Conservation (phyloP, 2,329 filamentous ascomycete genomes). For the Aspergillus sp. region DNA sequence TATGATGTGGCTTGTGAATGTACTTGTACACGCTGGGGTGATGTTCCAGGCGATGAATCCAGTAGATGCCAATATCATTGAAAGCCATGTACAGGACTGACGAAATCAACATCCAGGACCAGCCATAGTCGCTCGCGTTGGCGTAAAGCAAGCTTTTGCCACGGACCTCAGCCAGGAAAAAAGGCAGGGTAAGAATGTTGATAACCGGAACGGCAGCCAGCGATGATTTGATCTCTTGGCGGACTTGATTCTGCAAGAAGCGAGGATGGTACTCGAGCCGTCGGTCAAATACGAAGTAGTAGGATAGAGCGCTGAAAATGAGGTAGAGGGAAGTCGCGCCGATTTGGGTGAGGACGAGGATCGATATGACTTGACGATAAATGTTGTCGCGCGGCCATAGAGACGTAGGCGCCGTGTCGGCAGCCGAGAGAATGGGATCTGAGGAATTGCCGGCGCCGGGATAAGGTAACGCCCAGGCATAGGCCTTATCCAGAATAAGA, state of each 20-base stretch:
- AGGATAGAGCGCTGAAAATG: slow-evolving; percentile 71
- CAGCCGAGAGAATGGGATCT: too few species aligned
- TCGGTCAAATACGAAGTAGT: slow-evolving; percentile 85
- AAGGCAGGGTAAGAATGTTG: slow-evolving; percentile 68
- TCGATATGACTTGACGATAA: neutral
- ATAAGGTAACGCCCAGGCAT: slow-evolving; percentile 10
- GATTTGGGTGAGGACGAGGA: slow-evolving; percentile 48
- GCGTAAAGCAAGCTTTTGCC: slow-evolving; percentile 77
- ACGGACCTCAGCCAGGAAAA: slow-evolving; percentile 75
- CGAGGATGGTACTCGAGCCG: slow-evolving; percentile 78
- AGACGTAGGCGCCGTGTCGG: slow-evolving; percentile 2
- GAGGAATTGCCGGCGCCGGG: neutral
- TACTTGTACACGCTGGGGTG: slow-evolving; percentile 73
- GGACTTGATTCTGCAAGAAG: slow-evolving; percentile 87
- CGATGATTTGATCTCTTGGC: slow-evolving; percentile 74
- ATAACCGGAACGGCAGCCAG: slow-evolving; percentile 70
- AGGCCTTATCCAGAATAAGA: slow-evolving; percentile 13
- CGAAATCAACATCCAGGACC: too few species aligned
- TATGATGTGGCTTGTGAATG: slow-evolving; percentile 95
- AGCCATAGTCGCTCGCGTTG: too few species aligned
- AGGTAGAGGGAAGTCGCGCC: slow-evolving; percentile 81
- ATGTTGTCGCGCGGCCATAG: too few species aligned
- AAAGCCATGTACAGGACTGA: slow-evolving; percentile 45
- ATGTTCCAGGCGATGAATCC: slow-evolving; percentile 79
- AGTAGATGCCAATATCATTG: slow-evolving; percentile 84